Conservation (phyloP, 1,284 basidiomycete species). For the Pseudozyma tsukubaensis region DNA sequence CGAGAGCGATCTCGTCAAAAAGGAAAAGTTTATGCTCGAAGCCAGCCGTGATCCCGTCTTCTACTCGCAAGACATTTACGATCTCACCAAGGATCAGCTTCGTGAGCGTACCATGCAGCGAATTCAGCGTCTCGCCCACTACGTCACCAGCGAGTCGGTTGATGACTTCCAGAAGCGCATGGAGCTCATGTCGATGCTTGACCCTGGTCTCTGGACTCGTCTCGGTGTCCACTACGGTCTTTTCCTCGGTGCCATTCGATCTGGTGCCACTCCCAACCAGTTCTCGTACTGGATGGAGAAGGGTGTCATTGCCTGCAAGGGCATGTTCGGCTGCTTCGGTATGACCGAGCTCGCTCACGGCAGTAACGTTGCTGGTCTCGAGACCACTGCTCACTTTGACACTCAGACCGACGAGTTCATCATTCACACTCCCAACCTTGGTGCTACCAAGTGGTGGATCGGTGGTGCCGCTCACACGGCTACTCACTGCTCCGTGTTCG, state of each 20-base stretch:
- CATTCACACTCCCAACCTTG: conserved; percentile 72
- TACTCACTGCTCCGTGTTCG: conserved; percentile 74
- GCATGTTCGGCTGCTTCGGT: conserved; percentile 72
- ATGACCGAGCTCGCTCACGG: conserved; percentile 73
- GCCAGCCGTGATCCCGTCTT: conserved; percentile 72
- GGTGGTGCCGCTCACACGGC: conserved; percentile 74
- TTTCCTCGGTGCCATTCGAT: conserved; percentile 70
- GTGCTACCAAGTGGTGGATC: conserved; percentile 71
- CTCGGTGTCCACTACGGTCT: conserved; percentile 74
- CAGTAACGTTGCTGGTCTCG: conserved; percentile 74
- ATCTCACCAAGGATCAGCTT: conserved; percentile 73
- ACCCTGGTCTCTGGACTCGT: conserved; percentile 74
- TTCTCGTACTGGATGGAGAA: conserved; percentile 73
- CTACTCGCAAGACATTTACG: conserved; percentile 73
- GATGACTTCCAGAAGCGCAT: conserved; percentile 72
- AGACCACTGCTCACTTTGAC: conserved; percentile 75
- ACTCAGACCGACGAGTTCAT: conserved; percentile 73
- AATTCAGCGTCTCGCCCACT: conserved; percentile 62
- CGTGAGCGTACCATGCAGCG: conserved; percentile 67
- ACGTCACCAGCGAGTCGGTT: conserved; percentile 63
- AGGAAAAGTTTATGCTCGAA: conserved; percentile 71
- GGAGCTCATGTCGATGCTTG: conserved; percentile 71
- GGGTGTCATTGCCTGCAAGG: conserved; percentile 62
- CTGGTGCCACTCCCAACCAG: conserved; percentile 65
- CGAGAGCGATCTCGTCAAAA: conserved; percentile 67